These are phyloP conservation scores for Rhododendron vialii DNA, from an alignment of 148 eudicot genomes.

Conservation along the genomic window DNA sequence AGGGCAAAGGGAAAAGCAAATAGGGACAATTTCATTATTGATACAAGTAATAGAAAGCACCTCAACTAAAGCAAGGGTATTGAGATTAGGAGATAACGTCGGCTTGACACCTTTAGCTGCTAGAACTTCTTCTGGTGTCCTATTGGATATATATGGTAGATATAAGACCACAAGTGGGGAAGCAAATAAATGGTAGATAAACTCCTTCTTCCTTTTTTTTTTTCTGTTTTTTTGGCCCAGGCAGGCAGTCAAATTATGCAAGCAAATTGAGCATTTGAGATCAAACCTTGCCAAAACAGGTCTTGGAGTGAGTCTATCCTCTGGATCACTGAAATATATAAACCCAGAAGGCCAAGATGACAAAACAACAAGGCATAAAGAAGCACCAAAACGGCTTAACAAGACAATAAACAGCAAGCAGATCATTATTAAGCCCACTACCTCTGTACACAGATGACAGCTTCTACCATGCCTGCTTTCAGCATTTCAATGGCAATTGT, in stretches of 20 bases:
- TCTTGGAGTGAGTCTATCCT: conserved; percentile 75
- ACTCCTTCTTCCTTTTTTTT: not conserved
- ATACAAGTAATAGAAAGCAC: conserved; percentile 32
- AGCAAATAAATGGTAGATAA: not conserved
- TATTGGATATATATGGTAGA: conserved; percentile 22
- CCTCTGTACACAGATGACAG: conserved; percentile 99
- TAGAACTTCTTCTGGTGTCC: conserved; percentile 95
- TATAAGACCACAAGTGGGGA: not conserved
- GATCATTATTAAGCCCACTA: conserved; percentile 15
- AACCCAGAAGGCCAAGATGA: conserved; percentile 8
- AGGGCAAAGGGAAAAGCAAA: not conserved
- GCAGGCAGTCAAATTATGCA: not conserved
- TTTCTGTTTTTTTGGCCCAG: not conserved
- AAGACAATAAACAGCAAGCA: not conserved
- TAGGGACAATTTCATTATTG: not conserved
- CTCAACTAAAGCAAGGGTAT: conserved; percentile 95
- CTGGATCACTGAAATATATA: conserved; percentile 66
- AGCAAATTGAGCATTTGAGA: not conserved
- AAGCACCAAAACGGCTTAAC: conserved; percentile 1
- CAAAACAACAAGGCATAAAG: conserved; percentile 4
- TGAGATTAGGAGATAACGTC: conserved; percentile 88
- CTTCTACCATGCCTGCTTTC: conserved; percentile 85
- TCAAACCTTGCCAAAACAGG: conserved; percentile 92
- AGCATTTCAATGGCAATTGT: conserved; percentile 97
- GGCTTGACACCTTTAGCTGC: conserved; percentile 99